Conservation (phyloP, 441 rosid species). For the Jatropha podagrica region DNA sequence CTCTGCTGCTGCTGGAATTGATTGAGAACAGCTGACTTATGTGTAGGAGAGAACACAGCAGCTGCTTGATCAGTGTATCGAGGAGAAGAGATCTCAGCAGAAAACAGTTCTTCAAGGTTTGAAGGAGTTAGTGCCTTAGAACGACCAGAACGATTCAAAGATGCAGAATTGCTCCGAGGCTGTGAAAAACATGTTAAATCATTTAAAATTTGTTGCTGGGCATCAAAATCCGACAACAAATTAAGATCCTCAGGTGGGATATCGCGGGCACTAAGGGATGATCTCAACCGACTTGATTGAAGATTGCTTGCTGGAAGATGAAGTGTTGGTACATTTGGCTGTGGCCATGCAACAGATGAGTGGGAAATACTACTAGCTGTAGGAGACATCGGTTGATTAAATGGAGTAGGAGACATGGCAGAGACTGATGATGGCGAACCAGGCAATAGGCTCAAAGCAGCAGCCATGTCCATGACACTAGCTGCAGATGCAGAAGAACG, state of each 20-base stretch:
- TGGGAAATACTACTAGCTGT: constrained; percentile 31
- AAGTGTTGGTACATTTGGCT: constrained; percentile 54
- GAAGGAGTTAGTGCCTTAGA: constrained; percentile 46
- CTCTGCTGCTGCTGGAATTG: constrained; percentile 47
- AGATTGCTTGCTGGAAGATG: constrained; percentile 50
- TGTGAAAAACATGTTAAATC: constrained; percentile 41
- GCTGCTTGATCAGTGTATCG: constrained; percentile 43
- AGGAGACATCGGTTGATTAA: constrained; percentile 52
- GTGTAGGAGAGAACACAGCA: constrained; percentile 47
- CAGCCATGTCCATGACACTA: constrained; percentile 59
- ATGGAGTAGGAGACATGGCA: constrained; percentile 44
- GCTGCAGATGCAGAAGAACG: constrained; percentile 42
- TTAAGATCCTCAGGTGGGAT: constrained; percentile 38
- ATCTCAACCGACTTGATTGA: constrained; percentile 61
- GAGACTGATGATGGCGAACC: constrained; percentile 50
- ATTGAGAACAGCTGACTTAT: constrained; percentile 41
- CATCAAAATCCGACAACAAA: constrained; percentile 39
- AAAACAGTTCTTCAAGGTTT: constrained; percentile 52
- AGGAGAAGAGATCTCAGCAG: constrained; percentile 48
- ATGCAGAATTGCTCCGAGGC: constrained; percentile 28
- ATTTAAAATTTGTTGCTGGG: constrained; percentile 44
- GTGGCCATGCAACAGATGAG: constrained; percentile 45
- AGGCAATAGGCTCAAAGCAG: constrained; percentile 44
- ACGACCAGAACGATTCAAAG: constrained; percentile 32
- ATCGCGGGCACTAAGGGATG: constrained; percentile 54